These are phyloP conservation scores for Paramyrothecium roridum DNA, from an alignment of 2,329 filamentous ascomycete genomes.

Conservation along the genomic window DNA sequence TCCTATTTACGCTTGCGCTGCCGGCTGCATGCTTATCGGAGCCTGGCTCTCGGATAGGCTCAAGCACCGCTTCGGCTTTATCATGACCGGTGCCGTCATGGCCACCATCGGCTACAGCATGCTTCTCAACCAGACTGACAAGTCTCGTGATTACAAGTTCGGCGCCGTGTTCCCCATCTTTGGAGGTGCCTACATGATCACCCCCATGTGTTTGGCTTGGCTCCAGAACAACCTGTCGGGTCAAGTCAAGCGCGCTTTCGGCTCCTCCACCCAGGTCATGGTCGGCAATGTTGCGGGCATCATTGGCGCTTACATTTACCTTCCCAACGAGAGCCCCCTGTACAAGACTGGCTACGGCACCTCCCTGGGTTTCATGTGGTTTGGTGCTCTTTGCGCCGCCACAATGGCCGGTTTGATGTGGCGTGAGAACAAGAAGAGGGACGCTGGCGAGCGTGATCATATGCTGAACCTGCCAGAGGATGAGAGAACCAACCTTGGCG, in stretches of 20 bases:
- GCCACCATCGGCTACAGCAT: conserved; percentile 54
- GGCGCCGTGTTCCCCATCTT: conserved; percentile 54
- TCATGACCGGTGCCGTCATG: conserved; percentile 44
- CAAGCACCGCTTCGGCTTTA: conserved; percentile 52
- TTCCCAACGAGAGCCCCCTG: conserved; percentile 40
- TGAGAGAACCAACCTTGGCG: conserved; percentile 28
- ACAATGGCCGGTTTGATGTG: conserved; percentile 22
- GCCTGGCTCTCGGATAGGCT: conserved; percentile 47
- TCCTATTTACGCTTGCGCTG: conserved; percentile 32
- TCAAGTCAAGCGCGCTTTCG: conserved; percentile 54
- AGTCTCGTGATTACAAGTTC: conserved; percentile 35
- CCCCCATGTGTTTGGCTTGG: conserved; percentile 55
- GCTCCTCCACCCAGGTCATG: conserved; percentile 44
- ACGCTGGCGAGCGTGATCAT: conserved; percentile 24
- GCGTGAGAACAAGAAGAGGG: conserved; percentile 31
- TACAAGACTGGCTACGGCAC: conserved; percentile 49
- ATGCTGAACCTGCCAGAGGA: conserved; percentile 22
- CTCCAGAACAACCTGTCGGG: conserved; percentile 53
- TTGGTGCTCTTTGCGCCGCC: conserved; percentile 33
- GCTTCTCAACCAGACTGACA: conserved; percentile 34
- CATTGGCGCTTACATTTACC: conserved; percentile 44
- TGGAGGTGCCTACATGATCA: conserved; percentile 49
- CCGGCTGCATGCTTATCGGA: conserved; percentile 21
- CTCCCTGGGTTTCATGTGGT: conserved; percentile 41
- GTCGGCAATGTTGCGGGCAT: conserved; percentile 50